These are phyloP conservation scores for Colletotrichum shisoi DNA, from an alignment of 2,329 filamentous ascomycete species.

Conservation along the genomic window DNA sequence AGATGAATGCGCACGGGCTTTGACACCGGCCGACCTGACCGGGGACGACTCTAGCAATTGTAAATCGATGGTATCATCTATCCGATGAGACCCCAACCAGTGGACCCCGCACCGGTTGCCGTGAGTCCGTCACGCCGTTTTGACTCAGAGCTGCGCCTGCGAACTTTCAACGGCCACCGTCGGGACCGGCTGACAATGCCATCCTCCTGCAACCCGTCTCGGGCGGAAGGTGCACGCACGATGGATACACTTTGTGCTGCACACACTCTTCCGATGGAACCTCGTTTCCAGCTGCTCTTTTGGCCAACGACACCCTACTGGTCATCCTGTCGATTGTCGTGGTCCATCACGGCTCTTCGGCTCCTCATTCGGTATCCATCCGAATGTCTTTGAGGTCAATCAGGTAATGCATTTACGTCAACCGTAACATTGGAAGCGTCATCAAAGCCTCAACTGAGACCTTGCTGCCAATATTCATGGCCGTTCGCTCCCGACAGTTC, in stretches of 20 bases:
- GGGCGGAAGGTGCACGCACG: background rate
- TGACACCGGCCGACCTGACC: background rate
- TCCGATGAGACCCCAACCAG: constrained; percentile 19
- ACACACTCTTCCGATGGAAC: background rate
- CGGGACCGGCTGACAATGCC: constrained; percentile 3
- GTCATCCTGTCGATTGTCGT: background rate
- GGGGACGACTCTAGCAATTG: background rate
- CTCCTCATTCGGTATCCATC: background rate
- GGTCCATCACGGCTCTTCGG: background rate
- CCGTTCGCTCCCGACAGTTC: background rate
- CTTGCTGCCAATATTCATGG: background rate
- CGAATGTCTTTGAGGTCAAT: background rate
- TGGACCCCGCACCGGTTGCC: constrained; percentile 16
- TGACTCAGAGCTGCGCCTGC: constrained; percentile 26
- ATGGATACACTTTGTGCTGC: constrained; percentile 6
- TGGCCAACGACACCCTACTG: background rate
- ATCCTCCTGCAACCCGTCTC: background rate
- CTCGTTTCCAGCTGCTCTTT: background rate
- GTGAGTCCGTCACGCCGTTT: constrained; percentile 22
- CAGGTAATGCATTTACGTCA: background rate
- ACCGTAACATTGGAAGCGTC: background rate
- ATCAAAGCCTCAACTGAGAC: background rate
- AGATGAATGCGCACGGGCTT: background rate
- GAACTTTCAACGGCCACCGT: constrained; percentile 19
- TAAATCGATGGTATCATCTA: background rate